Evolutionary conservation across 345 rosid genomes (phyloP).

Genomic region (Hibiscus tridactylites): DNA sequence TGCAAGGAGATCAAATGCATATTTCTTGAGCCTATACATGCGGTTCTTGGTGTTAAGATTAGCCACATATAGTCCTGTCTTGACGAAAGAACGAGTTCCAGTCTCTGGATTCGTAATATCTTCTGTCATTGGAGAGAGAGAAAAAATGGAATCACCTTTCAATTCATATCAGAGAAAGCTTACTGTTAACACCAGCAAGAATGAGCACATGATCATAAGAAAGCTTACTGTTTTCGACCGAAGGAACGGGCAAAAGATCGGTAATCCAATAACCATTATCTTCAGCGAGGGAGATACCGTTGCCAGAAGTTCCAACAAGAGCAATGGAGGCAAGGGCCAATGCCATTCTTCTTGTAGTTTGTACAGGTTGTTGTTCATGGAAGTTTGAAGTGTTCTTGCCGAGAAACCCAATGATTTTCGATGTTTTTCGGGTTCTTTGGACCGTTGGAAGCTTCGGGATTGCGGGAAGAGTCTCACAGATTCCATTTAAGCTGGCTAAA

Average conservation of each 20-base stretch:
- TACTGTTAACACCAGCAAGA: neutral
- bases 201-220: neutral
- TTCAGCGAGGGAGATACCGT: conserved; percentile 43
- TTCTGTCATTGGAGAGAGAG: conserved; percentile 3
- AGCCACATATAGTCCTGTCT: conserved; percentile 56
- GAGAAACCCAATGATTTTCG: conserved; percentile 16
- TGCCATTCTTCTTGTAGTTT: conserved; percentile 48
- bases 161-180: neutral
- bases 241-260: conserved; percentile 53
- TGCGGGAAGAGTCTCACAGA: conserved; percentile 25
- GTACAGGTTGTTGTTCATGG: conserved; percentile 22
- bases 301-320: conserved; percentile 24
- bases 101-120: conserved; percentile 66
- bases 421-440: conserved; percentile 15
- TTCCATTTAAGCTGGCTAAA: conserved; percentile 34
- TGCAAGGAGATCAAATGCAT: conserved; percentile 74
- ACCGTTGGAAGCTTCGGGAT: conserved; percentile 17
- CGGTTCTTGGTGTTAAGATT: conserved; percentile 54
- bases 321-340: conserved; percentile 51
- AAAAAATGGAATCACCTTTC: neutral
- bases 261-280: conserved; percentile 65
- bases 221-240: conserved; percentile 60
- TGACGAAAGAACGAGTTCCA: conserved; percentile 60
- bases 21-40: conserved; percentile 54
- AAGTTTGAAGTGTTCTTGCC: conserved; percentile 23